Evolutionary conservation across 345 rosid species (phyloP), one percentile per base, ranked within the genome.

Genomic region (Populus simonii): DNA sequence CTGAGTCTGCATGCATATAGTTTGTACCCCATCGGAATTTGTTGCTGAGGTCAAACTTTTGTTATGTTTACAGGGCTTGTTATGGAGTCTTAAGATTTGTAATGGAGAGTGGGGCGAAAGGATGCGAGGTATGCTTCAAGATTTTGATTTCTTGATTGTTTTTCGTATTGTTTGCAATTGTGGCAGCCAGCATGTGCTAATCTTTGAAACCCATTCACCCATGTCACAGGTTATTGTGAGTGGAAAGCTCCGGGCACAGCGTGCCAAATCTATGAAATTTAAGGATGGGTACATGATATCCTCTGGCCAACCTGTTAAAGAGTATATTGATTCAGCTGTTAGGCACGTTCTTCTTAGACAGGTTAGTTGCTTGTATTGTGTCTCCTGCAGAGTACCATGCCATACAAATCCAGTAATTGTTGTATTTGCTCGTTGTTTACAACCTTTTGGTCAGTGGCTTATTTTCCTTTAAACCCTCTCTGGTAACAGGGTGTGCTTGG

Each of bases 251-350:
- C 88, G 95, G 73, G 98, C 97, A 39, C 89, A 86, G 66, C 92
- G 97, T 78, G 98, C 98, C 23, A 94, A 94, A 79, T 91, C 96
- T 6, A 93, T 94, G 98, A 94, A 92, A 78, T 94, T 94, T 80
- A 92, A 91, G 88, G 98, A 94, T 71, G 97, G 98, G 9, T 94
- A 94, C 80, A 94, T 94, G 98, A 90, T 91, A 49, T 94, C 98
- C 29, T 91, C 98, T 22, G 98, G 98, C 39, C 97, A 92, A 69
- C 97, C 98, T 0, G 92, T 90, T 11, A 90, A 94, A 23, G 97
- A 94, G 43, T 94, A 93, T 75, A 91, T 92, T 23, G 97, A 94
- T 80, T 88, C 97, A n/a, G 97, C 97, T 7, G 94, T 94, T 53
- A 87, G 95, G 70, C 98, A 93, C 45, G 97, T 94, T 69, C 90